phyloP scores from a whole-genome alignment of 2,329 filamentous ascomycete species.

The Penicillium expansum region DNA sequence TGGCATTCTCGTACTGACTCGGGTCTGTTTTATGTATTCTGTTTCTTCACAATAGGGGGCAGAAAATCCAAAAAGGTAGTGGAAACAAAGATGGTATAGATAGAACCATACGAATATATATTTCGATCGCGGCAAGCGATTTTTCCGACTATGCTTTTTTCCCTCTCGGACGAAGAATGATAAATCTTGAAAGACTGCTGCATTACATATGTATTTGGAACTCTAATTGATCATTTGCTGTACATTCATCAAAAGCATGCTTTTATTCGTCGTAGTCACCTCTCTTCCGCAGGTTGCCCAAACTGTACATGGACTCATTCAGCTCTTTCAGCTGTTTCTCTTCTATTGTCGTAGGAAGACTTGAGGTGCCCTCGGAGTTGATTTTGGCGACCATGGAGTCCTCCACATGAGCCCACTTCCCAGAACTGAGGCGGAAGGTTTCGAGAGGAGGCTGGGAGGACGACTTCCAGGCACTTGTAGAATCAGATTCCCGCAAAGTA shows the following conservation, averaged over 20 bases:
- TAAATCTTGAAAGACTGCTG: background rate
- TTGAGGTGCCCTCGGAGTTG: slow-evolving; percentile 32
- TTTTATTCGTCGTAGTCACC: slow-evolving; percentile 3
- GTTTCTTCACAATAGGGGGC: background rate
- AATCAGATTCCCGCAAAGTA: slow-evolving; percentile 51
- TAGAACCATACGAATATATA: background rate
- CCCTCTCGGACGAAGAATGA: background rate
- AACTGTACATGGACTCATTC: slow-evolving; percentile 37
- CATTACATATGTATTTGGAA: background rate
- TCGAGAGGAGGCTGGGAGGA: slow-evolving; percentile 31
- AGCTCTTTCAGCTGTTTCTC: slow-evolving; percentile 34
- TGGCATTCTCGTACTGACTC: background rate
- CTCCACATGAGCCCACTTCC: slow-evolving; percentile 26
- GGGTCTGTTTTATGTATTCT: background rate
- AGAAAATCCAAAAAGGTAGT: background rate
- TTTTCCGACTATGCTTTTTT: background rate
- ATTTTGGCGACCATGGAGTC: slow-evolving; percentile 25
- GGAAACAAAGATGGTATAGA: background rate
- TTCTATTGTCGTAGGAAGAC: slow-evolving; percentile 24
- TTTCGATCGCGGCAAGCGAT: no score
- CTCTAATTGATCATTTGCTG: background rate
- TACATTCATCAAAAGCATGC: slow-evolving; percentile 21
- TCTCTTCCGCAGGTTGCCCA: slow-evolving; percentile 43
- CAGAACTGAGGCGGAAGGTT: slow-evolving; percentile 25
- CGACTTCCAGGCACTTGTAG: slow-evolving; percentile 43